Conservation (phyloP, 345 rosid species). For the Eucalyptus paniculata region DNA sequence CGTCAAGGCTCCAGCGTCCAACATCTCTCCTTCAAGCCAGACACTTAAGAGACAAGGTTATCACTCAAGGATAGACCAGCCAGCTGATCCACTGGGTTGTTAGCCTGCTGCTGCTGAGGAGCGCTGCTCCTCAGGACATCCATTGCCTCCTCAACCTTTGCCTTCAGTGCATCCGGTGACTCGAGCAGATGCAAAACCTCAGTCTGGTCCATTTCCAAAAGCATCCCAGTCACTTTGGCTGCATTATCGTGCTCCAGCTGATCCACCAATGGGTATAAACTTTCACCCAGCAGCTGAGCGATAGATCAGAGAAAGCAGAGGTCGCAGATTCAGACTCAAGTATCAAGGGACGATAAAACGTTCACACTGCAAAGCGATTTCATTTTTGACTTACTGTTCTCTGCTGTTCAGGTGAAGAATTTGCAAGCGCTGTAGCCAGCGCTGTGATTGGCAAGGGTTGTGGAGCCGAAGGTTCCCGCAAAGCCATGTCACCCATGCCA, state of each 20-base stretch:
- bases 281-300: slow-evolving; percentile 63
- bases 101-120: slow-evolving; percentile 38
- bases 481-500: slow-evolving; percentile 45
- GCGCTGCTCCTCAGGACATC: slow-evolving; percentile 49
- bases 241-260: slow-evolving; percentile 60
- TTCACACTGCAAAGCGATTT: not conserved
- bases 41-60: slow-evolving; percentile 24
- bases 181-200: slow-evolving; percentile 73
- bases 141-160: slow-evolving; percentile 68
- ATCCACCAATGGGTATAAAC: slow-evolving; percentile 58
- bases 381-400: slow-evolving; percentile 29
- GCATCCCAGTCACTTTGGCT: slow-evolving; percentile 75
- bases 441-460: slow-evolving; percentile 49
- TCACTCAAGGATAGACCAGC: slow-evolving; percentile 51
- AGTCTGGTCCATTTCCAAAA: slow-evolving; percentile 84
- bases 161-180: slow-evolving; percentile 55
- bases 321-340: not conserved
- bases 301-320: not conserved
- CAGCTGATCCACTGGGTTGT: slow-evolving; percentile 35
- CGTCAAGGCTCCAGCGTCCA: not conserved
- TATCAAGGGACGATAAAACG: not conserved
- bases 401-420: slow-evolving; percentile 66
- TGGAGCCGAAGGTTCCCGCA: slow-evolving; percentile 32
- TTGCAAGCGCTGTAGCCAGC: slow-evolving; percentile 60
- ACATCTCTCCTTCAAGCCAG: not conserved